Base-by-base conservation (phyloP, 2,329 filamentous ascomycete species). In the Calonectria hongkongensis region DNA sequence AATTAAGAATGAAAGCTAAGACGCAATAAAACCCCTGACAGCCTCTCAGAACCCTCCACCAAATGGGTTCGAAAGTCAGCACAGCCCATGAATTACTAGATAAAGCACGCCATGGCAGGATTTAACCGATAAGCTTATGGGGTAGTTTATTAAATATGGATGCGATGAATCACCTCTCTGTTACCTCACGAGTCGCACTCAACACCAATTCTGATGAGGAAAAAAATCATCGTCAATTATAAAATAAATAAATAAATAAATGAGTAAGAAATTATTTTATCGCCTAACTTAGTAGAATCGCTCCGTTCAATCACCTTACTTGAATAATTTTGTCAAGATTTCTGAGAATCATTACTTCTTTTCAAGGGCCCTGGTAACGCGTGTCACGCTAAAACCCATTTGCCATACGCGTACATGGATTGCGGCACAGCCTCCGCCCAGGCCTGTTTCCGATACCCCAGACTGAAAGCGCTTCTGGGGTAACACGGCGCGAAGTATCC, bases 101-200 rank as follows among this genome's bases (percentile, higher is more conserved):
- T 25, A 28, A 8, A n/a, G 18, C 18, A 21, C 36, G 18, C n/a
- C 9, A 30, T 36, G 18, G 30, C n/a, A 56, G n/a, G 3, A 36
- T 16, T 36, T 56, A 54, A n/a, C 18, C 30, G 28, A 58, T 58
- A 58, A 58, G 54, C 54, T 58, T 41, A 41, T 9, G 30, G 54
- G 27, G 43, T 10, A 47, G 41, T 43, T 43, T 43, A 43, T 25
- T 36, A 56, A 33, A 33, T 18, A 56, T n/a, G 36, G 9, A 56
- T 18, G 50, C 3, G 16, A n/a, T 33, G 50, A 27, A 54, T 54
- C 15, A 43, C 16, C 4, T 18, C 41, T 4, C 5, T 21, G 21
- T 21, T 21, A 16, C 16, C 41, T 18, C 41, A n/a, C 18, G 18
- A n/a, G 41, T 3, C 41, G 13, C 41, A n/a, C 18, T 3, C 41